Evolutionary conservation across 2,329 filamentous ascomycete genomes (phyloP), one percentile per base, ranked within the genome.

Genomic region (Alternaria tenuissima): DNA sequence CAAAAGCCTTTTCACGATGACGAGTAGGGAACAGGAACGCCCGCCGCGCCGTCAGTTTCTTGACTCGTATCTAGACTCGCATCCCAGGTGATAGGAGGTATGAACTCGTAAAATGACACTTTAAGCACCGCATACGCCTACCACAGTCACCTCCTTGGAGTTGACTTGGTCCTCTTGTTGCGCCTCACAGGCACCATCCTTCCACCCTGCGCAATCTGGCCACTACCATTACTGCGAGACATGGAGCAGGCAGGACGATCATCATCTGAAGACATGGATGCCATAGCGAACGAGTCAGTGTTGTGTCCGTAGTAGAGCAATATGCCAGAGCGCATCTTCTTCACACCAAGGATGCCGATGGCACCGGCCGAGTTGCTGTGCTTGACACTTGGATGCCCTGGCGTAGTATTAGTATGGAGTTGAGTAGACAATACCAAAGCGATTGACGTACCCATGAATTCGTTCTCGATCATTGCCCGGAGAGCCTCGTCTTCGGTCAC

Each of bases 281-380:
- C 93, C 54, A 99, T 81, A 6, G 94, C 93, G 72, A 91, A 90
- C 1, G 88, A 90, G 76, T 98, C 94, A 0, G 95, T 99, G 74
- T 98, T 99, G 83, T 99, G 95, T 1, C 91, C 94, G 81, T 96
- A 99, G 78, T 94, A 94, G 52, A 99, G 86, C 74, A 91, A 93
- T 65, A 92, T 88, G 1, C 93, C 93, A 22, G 87, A 84, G 12
- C 82, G 83, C 0, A 87, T 90, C 81, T 93, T 95, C 81, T 98
- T 98, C 70, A 97, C 91, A 1, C 89, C 89, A 82, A 99, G 89
- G 59, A 97, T 87, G 2, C 95, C 95, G 71, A 99, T 96, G 30
- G 94, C 94, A 3, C 92, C 93, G n/a, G 88, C 84, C 11, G 92
- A 94, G 55, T 89, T 87, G 70, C 93, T 95, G 70, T 90, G 84